phyloP scores from a whole-genome alignment of 1,284 basidiomycete genomes.

The Porogramme epimiltina region DNA sequence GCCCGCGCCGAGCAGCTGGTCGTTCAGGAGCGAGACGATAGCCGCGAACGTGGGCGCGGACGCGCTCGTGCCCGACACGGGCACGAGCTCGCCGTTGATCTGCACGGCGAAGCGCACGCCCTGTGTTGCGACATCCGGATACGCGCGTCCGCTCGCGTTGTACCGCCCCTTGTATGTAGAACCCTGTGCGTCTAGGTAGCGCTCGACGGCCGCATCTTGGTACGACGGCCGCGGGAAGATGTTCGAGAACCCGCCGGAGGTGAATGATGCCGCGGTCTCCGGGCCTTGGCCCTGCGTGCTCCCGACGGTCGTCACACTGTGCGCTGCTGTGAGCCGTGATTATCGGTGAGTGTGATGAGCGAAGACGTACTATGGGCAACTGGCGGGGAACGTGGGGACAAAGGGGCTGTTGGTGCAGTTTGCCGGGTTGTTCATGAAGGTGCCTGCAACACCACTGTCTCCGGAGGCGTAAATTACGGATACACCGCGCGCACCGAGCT shows the following conservation, averaged over 20 bases:
- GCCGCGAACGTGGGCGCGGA: conserved; percentile 52
- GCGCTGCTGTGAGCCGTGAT: conserved; percentile 1
- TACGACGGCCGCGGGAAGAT: conserved; percentile 41
- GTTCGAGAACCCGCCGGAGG: conserved; percentile 47
- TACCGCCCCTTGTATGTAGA: conserved; percentile 44
- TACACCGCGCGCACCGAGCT: conserved; percentile 58
- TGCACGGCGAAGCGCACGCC: conserved; percentile 54
- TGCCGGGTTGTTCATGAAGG: conserved; percentile 51
- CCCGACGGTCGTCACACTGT: conserved; percentile 61
- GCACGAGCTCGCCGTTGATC: conserved; percentile 43
- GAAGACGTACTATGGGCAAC: conserved; percentile 43
- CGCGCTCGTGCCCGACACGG: conserved; percentile 45
- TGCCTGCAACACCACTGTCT: conserved; percentile 55
- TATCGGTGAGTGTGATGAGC: neutral
- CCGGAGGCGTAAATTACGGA: conserved; percentile 68
- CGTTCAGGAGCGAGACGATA: conserved; percentile 60
- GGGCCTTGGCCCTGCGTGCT: conserved; percentile 46
- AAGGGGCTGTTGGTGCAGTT: conserved; percentile 41
- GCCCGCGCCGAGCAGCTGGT: conserved; percentile 51
- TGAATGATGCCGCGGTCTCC: conserved; percentile 47
- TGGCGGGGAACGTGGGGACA: conserved; percentile 69
- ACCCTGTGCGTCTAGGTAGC: conserved; percentile 23
- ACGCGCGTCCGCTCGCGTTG: conserved; percentile 43
- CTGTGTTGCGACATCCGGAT: conserved; percentile 7
- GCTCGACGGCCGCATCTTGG: conserved; percentile 35